Evolutionary conservation across 1,284 basidiomycete species (phyloP).

Genomic region (Apiotrichum brassicae): DNA sequence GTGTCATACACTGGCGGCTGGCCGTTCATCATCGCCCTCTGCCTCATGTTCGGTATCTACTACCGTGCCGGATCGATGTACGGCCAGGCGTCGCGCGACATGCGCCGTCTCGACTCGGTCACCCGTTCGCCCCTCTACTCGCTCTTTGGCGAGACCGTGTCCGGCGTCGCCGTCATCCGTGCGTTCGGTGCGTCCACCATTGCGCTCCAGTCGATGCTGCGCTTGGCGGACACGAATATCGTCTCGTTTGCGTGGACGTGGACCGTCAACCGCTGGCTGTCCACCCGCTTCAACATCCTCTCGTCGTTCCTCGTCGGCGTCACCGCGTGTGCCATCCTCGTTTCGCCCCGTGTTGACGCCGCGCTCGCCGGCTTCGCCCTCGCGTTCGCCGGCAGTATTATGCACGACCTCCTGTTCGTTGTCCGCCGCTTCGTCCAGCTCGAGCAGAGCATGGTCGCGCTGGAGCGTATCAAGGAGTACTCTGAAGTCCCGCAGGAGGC

Average conservation of each 20-base stretch:
- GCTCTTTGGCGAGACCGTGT: constrained; percentile 83
- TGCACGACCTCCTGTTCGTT: constrained; percentile 58
- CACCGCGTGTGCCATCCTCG: constrained; percentile 62
- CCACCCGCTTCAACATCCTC: constrained; percentile 68
- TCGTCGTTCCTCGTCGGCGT: constrained; percentile 66
- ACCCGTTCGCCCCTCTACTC: constrained; percentile 87
- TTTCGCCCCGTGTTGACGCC: constrained; percentile 65
- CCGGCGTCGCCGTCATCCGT: constrained; percentile 72
- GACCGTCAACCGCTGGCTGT: constrained; percentile 49
- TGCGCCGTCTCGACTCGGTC: constrained; percentile 80
- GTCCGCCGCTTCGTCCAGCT: constrained; percentile 68
- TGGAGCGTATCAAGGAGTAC: constrained; percentile 74
- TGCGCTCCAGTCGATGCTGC: constrained; percentile 77
- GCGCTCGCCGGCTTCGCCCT: constrained; percentile 74
- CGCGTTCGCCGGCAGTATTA: constrained; percentile 70
- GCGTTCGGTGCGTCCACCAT: constrained; percentile 72
- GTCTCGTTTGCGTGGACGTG: constrained; percentile 80
- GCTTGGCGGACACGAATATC: constrained; percentile 72
- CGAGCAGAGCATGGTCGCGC: constrained; percentile 88
- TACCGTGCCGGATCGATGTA: constrained; percentile 59
- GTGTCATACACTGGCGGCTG: constrained; percentile 73
- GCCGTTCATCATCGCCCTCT: constrained; percentile 60
- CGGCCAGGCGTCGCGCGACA: constrained; percentile 79
- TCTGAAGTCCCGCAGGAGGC: constrained; percentile 70
- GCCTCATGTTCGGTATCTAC: constrained; percentile 56